These are phyloP conservation scores for Lentinula sp. DNA, from an alignment of 768 basidiomycete genomes.

Conservation along the genomic window DNA sequence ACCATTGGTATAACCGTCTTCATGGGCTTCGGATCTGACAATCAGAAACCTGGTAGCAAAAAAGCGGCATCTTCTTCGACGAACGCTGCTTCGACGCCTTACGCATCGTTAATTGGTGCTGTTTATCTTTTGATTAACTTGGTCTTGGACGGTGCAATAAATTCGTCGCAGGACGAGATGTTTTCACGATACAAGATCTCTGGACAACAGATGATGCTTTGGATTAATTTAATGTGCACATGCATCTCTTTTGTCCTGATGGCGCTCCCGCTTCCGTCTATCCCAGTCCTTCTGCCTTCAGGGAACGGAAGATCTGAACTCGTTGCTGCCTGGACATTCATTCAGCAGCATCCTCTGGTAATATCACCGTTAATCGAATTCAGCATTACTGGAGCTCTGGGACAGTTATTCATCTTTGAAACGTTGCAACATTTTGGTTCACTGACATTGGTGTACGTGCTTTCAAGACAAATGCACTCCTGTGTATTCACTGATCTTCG, in stretches of 20 bases:
- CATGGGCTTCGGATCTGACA: slow-evolving; percentile 79
- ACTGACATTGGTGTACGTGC: slow-evolving; percentile 77
- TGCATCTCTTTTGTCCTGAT: slow-evolving; percentile 63
- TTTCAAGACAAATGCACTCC: not conserved
- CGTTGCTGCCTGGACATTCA: slow-evolving; percentile 61
- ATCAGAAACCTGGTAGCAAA: slow-evolving; percentile 32
- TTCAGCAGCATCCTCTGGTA: slow-evolving; percentile 71
- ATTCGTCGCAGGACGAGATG: slow-evolving; percentile 96
- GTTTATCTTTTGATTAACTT: slow-evolving; percentile 81
- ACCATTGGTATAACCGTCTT: slow-evolving; percentile 89
- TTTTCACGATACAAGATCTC: slow-evolving; percentile 67
- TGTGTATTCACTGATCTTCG: slow-evolving; percentile 5
- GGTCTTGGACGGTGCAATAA: slow-evolving; percentile 85
- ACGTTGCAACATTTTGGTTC: slow-evolving; percentile 90
- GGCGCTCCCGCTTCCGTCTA: slow-evolving; percentile 69
- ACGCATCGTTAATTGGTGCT: slow-evolving; percentile 65
- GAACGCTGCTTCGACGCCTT: slow-evolving; percentile 26
- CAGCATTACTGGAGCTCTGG: slow-evolving; percentile 85
- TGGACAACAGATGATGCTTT: slow-evolving; percentile 99
- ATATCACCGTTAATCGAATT: slow-evolving; percentile 74
- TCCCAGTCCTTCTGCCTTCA: slow-evolving; percentile 77
- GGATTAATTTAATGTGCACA: slow-evolving; percentile 88
- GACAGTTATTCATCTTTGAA: slow-evolving; percentile 97
- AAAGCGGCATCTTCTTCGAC: slow-evolving; percentile 24
- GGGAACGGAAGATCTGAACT: slow-evolving; percentile 58